Evolutionary conservation across 305 asterid species (phyloP), one percentile per base, ranked within the genome.

Genomic region (Nicotiana rustica): DNA sequence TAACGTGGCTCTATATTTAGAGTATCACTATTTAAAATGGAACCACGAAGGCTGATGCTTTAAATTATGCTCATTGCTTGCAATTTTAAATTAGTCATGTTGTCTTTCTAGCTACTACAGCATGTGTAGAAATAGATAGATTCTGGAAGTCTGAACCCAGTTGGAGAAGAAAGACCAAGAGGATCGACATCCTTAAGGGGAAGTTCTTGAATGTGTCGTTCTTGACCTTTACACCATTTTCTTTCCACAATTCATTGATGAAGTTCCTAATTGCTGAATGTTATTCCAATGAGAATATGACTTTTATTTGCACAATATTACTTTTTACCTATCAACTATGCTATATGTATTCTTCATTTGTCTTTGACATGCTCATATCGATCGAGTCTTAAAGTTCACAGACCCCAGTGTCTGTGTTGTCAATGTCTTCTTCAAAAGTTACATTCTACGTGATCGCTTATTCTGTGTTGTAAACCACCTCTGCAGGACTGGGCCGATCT

Each of bases 401-500:
- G 21, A 21, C 29, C 62, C 1, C 2, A 6, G 65, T 75, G 47
- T 15, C 10, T 6, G 25, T 52, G 5, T 8, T 15, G 21, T 15
- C 17, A 52, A 52, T 52, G 17, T 4, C 47, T 49, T 25, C 47
- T 75, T 75, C 80, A 49, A 4, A 75, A 52, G 80, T 3, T 75
- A 1, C 31, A 29, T 0, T 70, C 44, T 25, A 4, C 49, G 13
- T 52, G 25, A 15, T 75, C 17, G 2, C 80, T 75, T 2, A 65
- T 56, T 0, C 29, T 6, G 47, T 41, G 78, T 19, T 77, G 3
- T 81, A 19, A 41, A 68, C 75, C 44, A 25, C 77, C 56, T 78
- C 35, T 84, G 84, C 92, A 96, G 99, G 99, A 96, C 86, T 96
- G 98, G 99, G 90, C 93, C 41, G 99, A 96, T 88, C 89, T 96